Evolutionary conservation across 306 rosid genomes (phyloP).

Genomic region (Lupinus albus): DNA sequence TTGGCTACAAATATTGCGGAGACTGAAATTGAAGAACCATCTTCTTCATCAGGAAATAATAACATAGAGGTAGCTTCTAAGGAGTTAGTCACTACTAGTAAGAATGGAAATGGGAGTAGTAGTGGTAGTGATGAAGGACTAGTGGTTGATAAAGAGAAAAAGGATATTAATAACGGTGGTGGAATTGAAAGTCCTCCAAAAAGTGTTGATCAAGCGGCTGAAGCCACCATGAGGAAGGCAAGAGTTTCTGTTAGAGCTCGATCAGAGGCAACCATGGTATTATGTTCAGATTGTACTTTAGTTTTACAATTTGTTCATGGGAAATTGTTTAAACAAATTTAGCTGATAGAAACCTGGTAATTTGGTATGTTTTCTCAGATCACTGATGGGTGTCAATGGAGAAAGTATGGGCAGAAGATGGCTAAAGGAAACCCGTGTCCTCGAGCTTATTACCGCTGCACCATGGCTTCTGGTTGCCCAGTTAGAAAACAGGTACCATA

Average conservation of each 20-base stretch:
- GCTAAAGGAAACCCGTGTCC: conserved; percentile 93
- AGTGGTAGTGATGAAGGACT: conserved; percentile 41
- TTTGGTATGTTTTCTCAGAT: conserved; percentile 49
- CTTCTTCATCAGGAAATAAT: conserved; percentile 43
- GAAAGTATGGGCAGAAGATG: conserved; percentile 94
- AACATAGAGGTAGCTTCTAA: conserved; percentile 41
- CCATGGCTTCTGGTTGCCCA: conserved; percentile 77
- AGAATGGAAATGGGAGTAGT: conserved; percentile 9
- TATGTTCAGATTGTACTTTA: conserved; percentile 19
- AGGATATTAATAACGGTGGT: conserved; percentile 24
- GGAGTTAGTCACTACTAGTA: conserved; percentile 23
- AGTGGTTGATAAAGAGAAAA: conserved; percentile 43
- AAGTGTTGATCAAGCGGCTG: conserved; percentile 61
- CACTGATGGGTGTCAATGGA: conserved; percentile 92
- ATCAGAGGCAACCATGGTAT: conserved; percentile 76
- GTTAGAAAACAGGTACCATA: conserved; percentile 81
- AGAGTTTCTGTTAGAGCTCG: conserved; percentile 82
- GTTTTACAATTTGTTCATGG: neutral
- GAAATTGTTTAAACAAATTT: neutral
- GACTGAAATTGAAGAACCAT: conserved; percentile 33
- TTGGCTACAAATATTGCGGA: conserved; percentile 47
- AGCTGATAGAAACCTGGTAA: neutral
- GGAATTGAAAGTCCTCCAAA: conserved; percentile 49
- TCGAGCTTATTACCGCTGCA: conserved; percentile 87
- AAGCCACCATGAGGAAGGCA: conserved; percentile 78